Conservation (phyloP, 495 filamentous ascomycete genomes). For the Chaetomium tenue region DNA sequence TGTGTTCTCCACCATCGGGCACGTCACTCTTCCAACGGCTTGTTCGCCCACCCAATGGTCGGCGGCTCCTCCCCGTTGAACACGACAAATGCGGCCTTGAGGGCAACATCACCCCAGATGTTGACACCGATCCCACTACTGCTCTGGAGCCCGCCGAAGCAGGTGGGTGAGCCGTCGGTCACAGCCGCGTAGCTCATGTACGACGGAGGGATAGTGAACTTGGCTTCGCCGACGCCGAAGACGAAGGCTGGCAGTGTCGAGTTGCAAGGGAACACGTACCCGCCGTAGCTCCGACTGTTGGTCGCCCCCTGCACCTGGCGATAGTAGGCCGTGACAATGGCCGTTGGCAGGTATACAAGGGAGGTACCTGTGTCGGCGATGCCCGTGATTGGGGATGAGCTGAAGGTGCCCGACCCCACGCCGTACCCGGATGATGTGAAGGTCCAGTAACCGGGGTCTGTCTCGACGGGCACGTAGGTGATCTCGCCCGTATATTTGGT, state of each 20-base stretch:
- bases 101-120: conserved; percentile 77
- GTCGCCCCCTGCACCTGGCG: conserved; percentile 52
- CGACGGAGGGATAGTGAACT: conserved; percentile 53
- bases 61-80: conserved; percentile 53
- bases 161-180: conserved; percentile 36
- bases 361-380: conserved; percentile 77
- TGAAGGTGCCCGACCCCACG: conserved; percentile 50
- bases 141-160: conserved; percentile 66
- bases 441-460: conserved; percentile 67
- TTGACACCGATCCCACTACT: conserved; percentile 62
- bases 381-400: conserved; percentile 43
- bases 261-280: conserved; percentile 68
- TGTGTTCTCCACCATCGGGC: not conserved
- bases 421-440: conserved; percentile 64
- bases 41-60: conserved; percentile 59
- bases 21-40: conserved; percentile 27
- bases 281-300: conserved; percentile 54
- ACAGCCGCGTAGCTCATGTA: conserved; percentile 58
- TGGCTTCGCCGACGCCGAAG: conserved; percentile 53
- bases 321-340: conserved; percentile 66
- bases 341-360: conserved; percentile 60
- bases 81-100: conserved; percentile 77
- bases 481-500: conserved; percentile 63
- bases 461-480: conserved; percentile 60
- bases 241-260: conserved; percentile 62